Percentiles rank a stretch among this genome's conserved stretches.
Conservation (phyloP, 768 basidiomycete species). For the Coprinellus aureogranulatus region DNA sequence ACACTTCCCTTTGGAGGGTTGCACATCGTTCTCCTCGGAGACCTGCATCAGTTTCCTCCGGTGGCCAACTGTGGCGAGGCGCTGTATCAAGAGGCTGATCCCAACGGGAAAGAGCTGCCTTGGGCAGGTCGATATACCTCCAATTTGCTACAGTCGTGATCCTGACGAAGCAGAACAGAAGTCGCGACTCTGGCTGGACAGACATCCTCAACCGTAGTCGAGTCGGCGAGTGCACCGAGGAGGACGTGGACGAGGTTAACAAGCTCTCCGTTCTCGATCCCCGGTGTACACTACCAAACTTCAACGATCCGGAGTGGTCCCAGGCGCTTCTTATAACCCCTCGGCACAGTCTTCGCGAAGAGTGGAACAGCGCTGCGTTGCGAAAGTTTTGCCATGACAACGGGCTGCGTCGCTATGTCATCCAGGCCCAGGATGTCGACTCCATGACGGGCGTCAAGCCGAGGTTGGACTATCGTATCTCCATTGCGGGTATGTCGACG, state of each 20-base stretch:
- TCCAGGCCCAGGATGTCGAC: conserved; percentile 26
- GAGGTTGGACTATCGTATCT: not conserved
- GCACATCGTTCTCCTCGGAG: conserved; percentile 39
- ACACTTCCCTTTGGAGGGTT: conserved; percentile 32
- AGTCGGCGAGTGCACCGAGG: conserved; percentile 23
- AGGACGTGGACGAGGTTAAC: conserved; percentile 19
- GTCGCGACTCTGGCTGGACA: conserved; percentile 28
- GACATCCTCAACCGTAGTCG: conserved; percentile 28
- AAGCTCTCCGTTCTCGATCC: conserved; percentile 23
- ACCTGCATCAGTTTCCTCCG: conserved; percentile 47
- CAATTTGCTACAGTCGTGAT: conserved; percentile 33
- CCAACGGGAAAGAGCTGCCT: not conserved
- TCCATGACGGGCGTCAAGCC: not conserved
- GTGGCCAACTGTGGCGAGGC: conserved; percentile 24
- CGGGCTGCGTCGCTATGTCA: conserved; percentile 22
- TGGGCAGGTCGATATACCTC: conserved; percentile 24
- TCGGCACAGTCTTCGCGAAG: conserved; percentile 29
- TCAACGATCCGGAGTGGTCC: conserved; percentile 26
- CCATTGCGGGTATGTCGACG: not conserved
- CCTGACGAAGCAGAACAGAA: conserved; percentile 33
- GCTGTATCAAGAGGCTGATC: conserved; percentile 17
- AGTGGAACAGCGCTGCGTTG: conserved; percentile 33
- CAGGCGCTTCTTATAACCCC: conserved; percentile 35
- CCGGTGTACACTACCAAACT: conserved; percentile 20
- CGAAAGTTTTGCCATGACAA: conserved; percentile 19